phyloP scores from a whole-genome alignment of 2,329 filamentous ascomycete species.

The Dryadomyces quercivorus region DNA sequence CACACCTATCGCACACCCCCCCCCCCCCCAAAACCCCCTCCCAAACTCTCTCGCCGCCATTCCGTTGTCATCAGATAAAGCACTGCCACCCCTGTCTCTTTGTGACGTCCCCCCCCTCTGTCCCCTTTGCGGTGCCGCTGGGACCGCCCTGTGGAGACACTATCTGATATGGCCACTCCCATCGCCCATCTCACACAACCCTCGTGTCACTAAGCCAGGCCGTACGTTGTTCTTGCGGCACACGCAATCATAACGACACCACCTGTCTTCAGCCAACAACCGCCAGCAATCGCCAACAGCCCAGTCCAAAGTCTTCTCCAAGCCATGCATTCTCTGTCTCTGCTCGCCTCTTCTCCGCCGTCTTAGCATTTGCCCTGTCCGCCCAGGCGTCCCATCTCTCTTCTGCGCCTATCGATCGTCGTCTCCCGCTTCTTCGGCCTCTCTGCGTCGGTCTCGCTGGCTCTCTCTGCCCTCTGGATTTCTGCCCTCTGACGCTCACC shows the following conservation, averaged over 20 bases:
- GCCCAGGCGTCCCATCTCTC: no score
- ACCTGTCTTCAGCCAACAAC: not conserved
- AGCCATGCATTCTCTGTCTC: not conserved
- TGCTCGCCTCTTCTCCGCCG: not conserved
- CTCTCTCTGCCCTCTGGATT: not conserved
- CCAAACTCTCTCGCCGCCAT: not conserved
- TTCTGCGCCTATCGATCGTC: not conserved
- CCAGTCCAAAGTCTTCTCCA: not conserved
- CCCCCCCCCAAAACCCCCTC: not conserved
- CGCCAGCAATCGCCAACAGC: not conserved
- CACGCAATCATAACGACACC: not conserved
- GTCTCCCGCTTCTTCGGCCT: not conserved
- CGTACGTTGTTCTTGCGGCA: not conserved
- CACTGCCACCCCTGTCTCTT: not conserved
- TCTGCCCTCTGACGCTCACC: no score
- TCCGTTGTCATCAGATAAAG: constrained; percentile 4
- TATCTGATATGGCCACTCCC: constrained; percentile 1
- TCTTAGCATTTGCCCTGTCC: not conserved
- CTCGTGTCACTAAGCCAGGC: not conserved
- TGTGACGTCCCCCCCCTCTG: not conserved
- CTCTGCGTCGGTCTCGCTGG: not conserved
- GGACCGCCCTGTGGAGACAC: constrained; percentile 1
- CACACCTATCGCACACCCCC: not conserved
- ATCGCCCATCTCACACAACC: constrained; percentile 1
- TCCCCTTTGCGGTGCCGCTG: not conserved